A percentile compares a stretch with the other conserved stretches of the same genome.
phyloP scores from a whole-genome alignment of 139 green algal genomes.

The Auxenochlorella pyrenoidosa region DNA sequence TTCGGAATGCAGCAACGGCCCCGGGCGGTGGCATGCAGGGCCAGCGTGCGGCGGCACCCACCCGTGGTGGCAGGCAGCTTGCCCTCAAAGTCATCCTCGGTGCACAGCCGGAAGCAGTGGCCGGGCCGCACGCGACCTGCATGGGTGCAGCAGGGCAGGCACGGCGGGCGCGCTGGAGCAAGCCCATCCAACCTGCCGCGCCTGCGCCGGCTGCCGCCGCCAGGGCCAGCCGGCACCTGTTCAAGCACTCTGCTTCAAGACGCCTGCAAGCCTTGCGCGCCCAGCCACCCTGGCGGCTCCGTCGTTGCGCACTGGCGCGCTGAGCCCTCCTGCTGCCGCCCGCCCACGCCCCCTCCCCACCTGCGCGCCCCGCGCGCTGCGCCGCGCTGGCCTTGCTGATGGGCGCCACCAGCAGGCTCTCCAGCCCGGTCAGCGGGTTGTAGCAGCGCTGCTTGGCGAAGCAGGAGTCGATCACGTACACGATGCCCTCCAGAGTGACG shows the following conservation, averaged over 20 bases:
- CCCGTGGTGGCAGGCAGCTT: slow-evolving; percentile 38
- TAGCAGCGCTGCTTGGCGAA: slow-evolving; percentile 87
- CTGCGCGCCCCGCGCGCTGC: slow-evolving; percentile 92
- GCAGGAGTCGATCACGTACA: slow-evolving; percentile 91
- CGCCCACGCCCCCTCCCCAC: slow-evolving; percentile 24
- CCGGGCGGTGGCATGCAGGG: neutral
- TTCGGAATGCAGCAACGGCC: neutral
- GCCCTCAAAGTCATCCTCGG: slow-evolving; percentile 68
- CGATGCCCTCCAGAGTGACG: slow-evolving; percentile 85
- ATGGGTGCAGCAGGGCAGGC: neutral
- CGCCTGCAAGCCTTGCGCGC: neutral
- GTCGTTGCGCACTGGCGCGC: neutral
- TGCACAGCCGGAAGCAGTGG: slow-evolving; percentile 89
- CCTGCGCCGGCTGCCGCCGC: neutral
- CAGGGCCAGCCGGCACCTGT: neutral
- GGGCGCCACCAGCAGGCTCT: slow-evolving; percentile 74
- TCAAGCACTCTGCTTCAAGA: neutral
- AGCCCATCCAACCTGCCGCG: neutral
- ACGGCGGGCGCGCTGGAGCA: neutral
- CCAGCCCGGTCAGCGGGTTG: slow-evolving; percentile 98
- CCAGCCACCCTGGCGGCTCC: neutral
- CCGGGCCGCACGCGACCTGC: slow-evolving; percentile 85
- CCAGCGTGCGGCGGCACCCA: neutral
- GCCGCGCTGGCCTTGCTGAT: slow-evolving; percentile 83
- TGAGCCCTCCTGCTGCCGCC: too few relatives aligned